Evolutionary conservation across 2,329 filamentous ascomycete species (phyloP).

Genomic region (Lecanoromycetidae sp.): DNA sequence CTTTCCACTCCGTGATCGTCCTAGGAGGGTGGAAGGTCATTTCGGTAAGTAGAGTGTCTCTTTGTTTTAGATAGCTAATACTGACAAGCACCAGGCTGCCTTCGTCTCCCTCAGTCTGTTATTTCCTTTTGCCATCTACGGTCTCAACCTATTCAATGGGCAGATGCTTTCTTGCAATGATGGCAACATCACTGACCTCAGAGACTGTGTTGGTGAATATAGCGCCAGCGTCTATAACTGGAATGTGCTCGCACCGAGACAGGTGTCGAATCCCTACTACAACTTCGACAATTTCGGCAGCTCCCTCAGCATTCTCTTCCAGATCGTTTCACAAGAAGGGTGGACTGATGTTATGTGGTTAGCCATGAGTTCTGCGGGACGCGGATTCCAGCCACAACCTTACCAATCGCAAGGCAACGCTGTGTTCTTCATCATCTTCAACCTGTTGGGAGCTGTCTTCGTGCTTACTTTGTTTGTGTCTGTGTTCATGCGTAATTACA

Average conservation of each 20-base stretch:
- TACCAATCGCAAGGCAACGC: slow-evolving; percentile 70
- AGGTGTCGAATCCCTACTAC: slow-evolving; percentile 70
- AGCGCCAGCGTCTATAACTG: slow-evolving; percentile 66
- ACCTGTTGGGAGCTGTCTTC: slow-evolving; percentile 90
- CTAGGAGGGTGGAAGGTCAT: slow-evolving; percentile 89
- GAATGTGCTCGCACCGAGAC: slow-evolving; percentile 70
- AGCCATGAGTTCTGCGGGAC: slow-evolving; percentile 68
- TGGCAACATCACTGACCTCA: slow-evolving; percentile 44
- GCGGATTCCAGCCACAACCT: slow-evolving; percentile 56
- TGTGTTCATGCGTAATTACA: slow-evolving; percentile 99
- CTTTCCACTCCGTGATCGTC: slow-evolving; percentile 92
- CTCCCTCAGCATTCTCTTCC: slow-evolving; percentile 89
- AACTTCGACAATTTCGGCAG: slow-evolving; percentile 93
- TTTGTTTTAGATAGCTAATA: background rate
- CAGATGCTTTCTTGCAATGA: slow-evolving; percentile 74
- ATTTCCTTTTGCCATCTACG: slow-evolving; percentile 94
- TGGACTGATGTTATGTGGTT: slow-evolving; percentile 90
- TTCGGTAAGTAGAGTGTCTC: slow-evolving; percentile 45
- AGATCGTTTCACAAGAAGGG: slow-evolving; percentile 96
- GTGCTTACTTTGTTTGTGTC: slow-evolving; percentile 95
- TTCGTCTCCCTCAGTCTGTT: slow-evolving; percentile 90
- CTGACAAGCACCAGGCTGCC: slow-evolving; percentile 45
- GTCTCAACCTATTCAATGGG: slow-evolving; percentile 82
- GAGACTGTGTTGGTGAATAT: slow-evolving; percentile 77
- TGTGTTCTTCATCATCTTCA: slow-evolving; percentile 91